Conservation (phyloP, 306 rosid genomes). For the Lathyrus sativus region DNA sequence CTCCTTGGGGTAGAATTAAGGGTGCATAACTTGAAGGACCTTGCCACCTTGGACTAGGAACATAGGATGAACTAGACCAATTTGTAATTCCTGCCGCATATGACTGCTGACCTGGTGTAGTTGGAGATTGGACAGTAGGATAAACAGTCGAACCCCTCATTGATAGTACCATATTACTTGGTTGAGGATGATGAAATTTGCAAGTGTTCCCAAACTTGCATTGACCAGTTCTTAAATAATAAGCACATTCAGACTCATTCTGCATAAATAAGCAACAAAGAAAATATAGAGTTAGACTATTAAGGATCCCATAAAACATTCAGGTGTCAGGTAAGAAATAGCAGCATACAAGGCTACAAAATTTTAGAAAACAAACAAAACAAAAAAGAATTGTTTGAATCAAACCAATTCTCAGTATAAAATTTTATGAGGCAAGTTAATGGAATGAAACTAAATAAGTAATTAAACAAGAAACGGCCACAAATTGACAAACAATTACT, state of each 20-base stretch:
- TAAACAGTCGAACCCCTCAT: constrained; percentile 82
- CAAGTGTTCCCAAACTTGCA: constrained; percentile 93
- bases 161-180: constrained; percentile 87
- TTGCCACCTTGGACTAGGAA: constrained; percentile 98
- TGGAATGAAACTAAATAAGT: constrained; percentile 22
- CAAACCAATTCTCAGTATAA: constrained; percentile 14
- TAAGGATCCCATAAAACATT: constrained; percentile 15
- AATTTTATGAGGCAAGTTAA: constrained; percentile 19
- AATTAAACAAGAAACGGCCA: constrained; percentile 32
- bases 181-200: constrained; percentile 98
- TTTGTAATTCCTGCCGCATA: constrained; percentile 80
- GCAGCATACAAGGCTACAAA: constrained; percentile 34
- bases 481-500: constrained; percentile 29
- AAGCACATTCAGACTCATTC: constrained; percentile 84
- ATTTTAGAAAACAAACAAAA: constrained; percentile 23
- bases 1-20: constrained; percentile 86
- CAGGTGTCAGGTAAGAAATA: constrained; percentile 18
- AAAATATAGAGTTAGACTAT: constrained; percentile 23
- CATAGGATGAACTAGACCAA: constrained; percentile 91
- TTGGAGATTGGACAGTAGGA: constrained; percentile 87
- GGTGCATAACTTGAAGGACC: constrained; percentile 91
- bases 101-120: constrained; percentile 87
- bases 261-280: constrained; percentile 45
- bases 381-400: not conserved
- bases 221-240: constrained; percentile 93